Conservation (phyloP, 371 early-diverging fungal genomes). For the Thermomucor indicae-seudaticae region DNA sequence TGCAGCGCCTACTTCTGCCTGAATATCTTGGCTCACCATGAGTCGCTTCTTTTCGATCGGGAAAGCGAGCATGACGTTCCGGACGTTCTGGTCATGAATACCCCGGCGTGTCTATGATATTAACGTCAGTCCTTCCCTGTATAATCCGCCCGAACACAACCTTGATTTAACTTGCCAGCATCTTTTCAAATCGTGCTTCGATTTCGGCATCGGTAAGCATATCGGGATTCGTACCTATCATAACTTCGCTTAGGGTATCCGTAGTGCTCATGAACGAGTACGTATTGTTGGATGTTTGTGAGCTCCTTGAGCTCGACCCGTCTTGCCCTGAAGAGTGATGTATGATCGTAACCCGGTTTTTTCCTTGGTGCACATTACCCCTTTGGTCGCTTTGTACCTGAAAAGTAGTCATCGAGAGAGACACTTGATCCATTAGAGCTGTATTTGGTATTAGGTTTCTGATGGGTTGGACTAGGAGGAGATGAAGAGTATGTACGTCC, state of each 20-base stretch:
- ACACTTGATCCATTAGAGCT: conserved; percentile 8
- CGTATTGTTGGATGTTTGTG: conserved; percentile 11
- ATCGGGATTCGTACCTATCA: conserved; percentile 1
- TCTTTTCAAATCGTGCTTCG: conserved; percentile 42
- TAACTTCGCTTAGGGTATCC: conserved; percentile 7
- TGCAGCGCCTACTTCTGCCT: conserved; percentile 24
- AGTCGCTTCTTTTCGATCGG: conserved; percentile 44
- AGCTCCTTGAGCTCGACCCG: conserved; percentile 12
- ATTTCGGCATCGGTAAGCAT: conserved; percentile 22
- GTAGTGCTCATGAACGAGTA: conserved; percentile 9
- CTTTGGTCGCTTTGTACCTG: neutral
- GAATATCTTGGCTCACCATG: conserved; percentile 50
- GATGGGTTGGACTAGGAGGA: conserved; percentile 8
- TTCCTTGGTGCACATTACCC: no score
- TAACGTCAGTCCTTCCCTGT: neutral
- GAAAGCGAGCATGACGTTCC: conserved; percentile 36
- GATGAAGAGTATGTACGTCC: conserved; percentile 3
- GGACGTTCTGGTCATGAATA: conserved; percentile 33
- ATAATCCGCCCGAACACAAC: neutral
- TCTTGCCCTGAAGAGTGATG: neutral
- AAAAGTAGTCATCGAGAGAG: conserved; percentile 13
- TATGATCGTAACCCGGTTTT: no score
- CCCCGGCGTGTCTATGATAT: conserved; percentile 36
- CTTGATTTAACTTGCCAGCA: conserved; percentile 30
- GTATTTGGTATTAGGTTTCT: conserved; percentile 5